Evolutionary conservation across 2,329 filamentous ascomycete species (phyloP).

Genomic region (Ceratocystis cubensis): DNA sequence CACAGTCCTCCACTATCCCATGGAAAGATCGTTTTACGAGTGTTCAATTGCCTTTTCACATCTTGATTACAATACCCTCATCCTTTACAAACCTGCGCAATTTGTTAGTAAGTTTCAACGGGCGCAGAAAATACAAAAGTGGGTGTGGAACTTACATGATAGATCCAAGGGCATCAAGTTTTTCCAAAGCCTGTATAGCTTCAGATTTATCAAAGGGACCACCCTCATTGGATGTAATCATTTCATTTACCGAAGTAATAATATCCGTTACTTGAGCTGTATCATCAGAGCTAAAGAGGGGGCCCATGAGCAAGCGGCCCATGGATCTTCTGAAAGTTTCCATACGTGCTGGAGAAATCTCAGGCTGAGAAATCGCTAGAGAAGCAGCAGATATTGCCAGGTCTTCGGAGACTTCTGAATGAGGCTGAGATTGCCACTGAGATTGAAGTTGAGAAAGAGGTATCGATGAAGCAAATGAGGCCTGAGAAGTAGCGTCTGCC

Average conservation of each 20-base stretch:
- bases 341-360: conserved; percentile 52
- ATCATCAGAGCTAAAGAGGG: conserved; percentile 71
- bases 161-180: conserved; percentile 54
- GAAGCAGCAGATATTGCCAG: conserved; percentile 32
- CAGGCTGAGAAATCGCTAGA: conserved; percentile 32
- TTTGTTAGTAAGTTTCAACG: conserved; percentile 1
- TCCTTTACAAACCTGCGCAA: conserved; percentile 38
- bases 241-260: conserved; percentile 65
- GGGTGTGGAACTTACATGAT: conserved; percentile 61
- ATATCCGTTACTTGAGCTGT: conserved; percentile 63
- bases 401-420: conserved; percentile 31
- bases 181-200: conserved; percentile 62
- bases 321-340: conserved; percentile 66
- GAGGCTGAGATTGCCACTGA: conserved; percentile 11
- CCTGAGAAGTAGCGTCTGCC: conserved; percentile 27
- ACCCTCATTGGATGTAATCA: conserved; percentile 41
- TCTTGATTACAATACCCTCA: conserved; percentile 57
- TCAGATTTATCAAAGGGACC: conserved; percentile 58
- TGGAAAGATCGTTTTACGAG: neutral
- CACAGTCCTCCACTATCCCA: neutral
- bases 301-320: conserved; percentile 68
- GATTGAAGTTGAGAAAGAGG: conserved; percentile 57
- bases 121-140: neutral
- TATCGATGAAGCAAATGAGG: conserved; percentile 66
- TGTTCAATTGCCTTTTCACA: conserved; percentile 32